Conservation (phyloP, 805 yeast species). For the Millerozyma acaciae region DNA sequence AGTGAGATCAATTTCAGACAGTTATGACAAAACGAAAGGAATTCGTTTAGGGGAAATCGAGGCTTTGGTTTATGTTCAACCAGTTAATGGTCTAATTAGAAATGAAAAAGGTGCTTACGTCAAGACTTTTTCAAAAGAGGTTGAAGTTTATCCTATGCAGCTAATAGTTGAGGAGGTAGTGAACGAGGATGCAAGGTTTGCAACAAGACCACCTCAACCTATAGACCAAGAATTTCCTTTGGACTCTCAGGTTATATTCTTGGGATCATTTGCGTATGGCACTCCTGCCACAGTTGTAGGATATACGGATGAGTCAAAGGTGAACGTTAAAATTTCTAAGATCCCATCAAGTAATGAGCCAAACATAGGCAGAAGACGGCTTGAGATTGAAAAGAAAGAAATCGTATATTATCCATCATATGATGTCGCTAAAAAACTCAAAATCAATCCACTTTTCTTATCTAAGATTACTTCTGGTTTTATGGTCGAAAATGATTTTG, state of each 20-base stretch:
- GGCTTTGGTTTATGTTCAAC: slow-evolving; percentile 65
- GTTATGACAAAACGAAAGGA: slow-evolving; percentile 56
- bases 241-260: slow-evolving; percentile 65
- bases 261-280: slow-evolving; percentile 88
- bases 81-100: slow-evolving; percentile 75
- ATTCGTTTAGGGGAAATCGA: slow-evolving; percentile 50
- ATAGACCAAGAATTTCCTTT: slow-evolving; percentile 79
- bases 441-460: slow-evolving; percentile 59
- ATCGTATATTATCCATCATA: slow-evolving; percentile 62
- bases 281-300: slow-evolving; percentile 67
- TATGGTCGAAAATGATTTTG: slow-evolving; percentile 52
- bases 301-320: slow-evolving; percentile 40
- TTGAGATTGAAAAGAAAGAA: slow-evolving; percentile 50
- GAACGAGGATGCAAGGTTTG: slow-evolving; percentile 70
- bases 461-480: slow-evolving; percentile 75
- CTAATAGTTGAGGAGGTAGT: slow-evolving; percentile 70
- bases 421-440: slow-evolving; percentile 57
- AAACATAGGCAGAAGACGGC: slow-evolving; percentile 57
- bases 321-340: slow-evolving; percentile 49
- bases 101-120: slow-evolving; percentile 66
- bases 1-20: slow-evolving; percentile 32
- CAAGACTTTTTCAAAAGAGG: slow-evolving; percentile 58
- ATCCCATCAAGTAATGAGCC: slow-evolving; percentile 51
- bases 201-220: slow-evolving; percentile 70
- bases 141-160: slow-evolving; percentile 70